These are phyloP conservation scores for Plasmodium gonderi DNA, from an alignment of 169 alveolate genomes.

Conservation along the genomic window DNA sequence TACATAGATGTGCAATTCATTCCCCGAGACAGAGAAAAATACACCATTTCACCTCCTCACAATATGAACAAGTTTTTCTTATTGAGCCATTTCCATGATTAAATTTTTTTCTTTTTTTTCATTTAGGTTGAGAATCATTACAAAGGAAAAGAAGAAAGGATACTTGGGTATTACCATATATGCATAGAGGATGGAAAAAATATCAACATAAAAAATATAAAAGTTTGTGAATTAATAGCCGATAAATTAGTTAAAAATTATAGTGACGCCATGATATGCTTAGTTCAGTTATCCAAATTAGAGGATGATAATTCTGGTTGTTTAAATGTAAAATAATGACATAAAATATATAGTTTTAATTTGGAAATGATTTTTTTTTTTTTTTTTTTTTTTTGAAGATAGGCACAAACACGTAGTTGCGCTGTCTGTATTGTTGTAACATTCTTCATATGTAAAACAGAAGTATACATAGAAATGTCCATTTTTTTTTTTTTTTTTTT, in stretches of 20 bases:
- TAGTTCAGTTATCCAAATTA: constrained; percentile 31
- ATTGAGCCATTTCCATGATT: too few species aligned
- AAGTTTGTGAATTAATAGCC: constrained; percentile 54
- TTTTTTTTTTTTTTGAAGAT: background rate
- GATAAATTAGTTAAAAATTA: constrained; percentile 45
- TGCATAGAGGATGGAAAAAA: constrained; percentile 44
- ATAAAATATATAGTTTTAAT: background rate
- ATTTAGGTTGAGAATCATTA: constrained; percentile 60
- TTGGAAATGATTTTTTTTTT: background rate
- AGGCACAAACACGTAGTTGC: too few species aligned
- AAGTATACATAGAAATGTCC: background rate
- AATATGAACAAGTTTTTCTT: too few species aligned
- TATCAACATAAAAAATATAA: constrained; percentile 34
- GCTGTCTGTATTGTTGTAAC: background rate
- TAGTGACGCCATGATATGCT: constrained; percentile 54
- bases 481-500: background rate
- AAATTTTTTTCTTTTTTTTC: background rate
- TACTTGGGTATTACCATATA: constrained; percentile 63
- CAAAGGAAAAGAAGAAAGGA: constrained; percentile 35
- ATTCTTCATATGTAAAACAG: background rate
- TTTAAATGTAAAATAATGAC: constrained; percentile 23
- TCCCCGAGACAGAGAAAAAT: too few species aligned
- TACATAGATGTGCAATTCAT: too few species aligned
- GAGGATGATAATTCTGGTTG: constrained; percentile 20
- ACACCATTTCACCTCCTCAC: background rate